Base-by-base conservation (phyloP, 2,329 filamentous ascomycete genomes). In the Aureobasidium namibiae region DNA sequence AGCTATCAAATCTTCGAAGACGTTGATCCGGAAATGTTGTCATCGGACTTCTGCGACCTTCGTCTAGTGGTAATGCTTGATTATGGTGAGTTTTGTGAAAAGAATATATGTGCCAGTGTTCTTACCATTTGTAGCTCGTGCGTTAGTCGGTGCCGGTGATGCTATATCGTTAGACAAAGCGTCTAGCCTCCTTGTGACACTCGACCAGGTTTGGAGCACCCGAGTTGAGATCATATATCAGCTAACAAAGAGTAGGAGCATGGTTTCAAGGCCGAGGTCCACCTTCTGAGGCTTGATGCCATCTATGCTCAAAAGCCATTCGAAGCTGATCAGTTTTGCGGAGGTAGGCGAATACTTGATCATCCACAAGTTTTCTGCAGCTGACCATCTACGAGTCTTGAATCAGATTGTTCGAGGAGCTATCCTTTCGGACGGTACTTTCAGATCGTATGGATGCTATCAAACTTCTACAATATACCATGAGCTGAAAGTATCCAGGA, bases 251-350 rank as follows among this genome's bases (percentile, higher is more conserved):
- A 21, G n/a, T 8, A 56, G 54, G 54, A 57, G 33, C 18, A 57
- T 31, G 42, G 54, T 9, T 57, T 86, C 62, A 85, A 84, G 61
- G 78, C 88, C 24, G 73, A 87, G 0, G 82, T 92, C 2, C 72
- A 84, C 4, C 74, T 92, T 7, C 76, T 94, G 61, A 84, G 82
- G 60, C 77, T 95, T 1, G 86, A 90, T 63, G 66, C 90, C 11
- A 73, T 91, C 1, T 80, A 79, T n/a, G 67, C 64, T n/a, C 68
- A 73, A 31, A 56, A 65, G 14, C 64, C 65, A 0, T 62, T 75
- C 2, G 69, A 80, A 60, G 57, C 63, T 6, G 66, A 72, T 9
- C 67, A 72, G 18, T 79, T 79, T 61, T 72, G 73, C 50, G 63
- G 72, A 71, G 79, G 85, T 45, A 14, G 7, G 36, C 31, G 8